Evolutionary conservation across 1,284 basidiomycete genomes (phyloP), one percentile per base, ranked within the genome.

Genomic region (Boletellus sp.): DNA sequence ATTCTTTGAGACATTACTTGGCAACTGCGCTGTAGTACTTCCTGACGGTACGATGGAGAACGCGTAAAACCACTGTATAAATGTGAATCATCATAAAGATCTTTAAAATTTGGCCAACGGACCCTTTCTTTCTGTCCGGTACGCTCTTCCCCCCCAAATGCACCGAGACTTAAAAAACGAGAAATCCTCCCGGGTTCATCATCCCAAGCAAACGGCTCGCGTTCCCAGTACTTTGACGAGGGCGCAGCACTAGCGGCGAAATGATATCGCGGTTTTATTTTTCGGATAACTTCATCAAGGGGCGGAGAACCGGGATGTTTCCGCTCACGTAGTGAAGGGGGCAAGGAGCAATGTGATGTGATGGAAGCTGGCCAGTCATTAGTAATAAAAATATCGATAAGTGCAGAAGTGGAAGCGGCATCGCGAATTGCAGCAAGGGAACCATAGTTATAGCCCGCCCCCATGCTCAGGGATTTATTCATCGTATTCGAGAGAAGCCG

Each of bases 201-300:
- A 32, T 83, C 79, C 93, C 93, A 97, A 6, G 81, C 70, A 65
- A 85, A 94, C 3, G 94, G 93, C 58, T 96, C 93, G 49, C 93
- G 75, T 67, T 97, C 94, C 93, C 93, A 97, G 68, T 94, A 97
- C 55, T 76, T 76, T 1, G 84, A 77, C 15, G 77, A 79, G 30
- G 66, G 70, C 35, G 76, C 83, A 49, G 72, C 81, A 43, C 80
- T 79, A 56, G 79, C 83, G 16, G 84, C 76, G 63, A 93, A 89
- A 63, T 92, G 86, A 68, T 93, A 93, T 44, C 86, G 78, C 1
- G 91, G 89, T 59, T 85, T 86, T 43, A 77, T 78, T 55, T 77
- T 77, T 38, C 76, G 74, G 15, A 91, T 74, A 0, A 90, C 66
- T 37, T 90, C 88, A 48, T 86, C 81, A 2, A 93, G 69, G 11